These are phyloP conservation scores for Symmetrospora coprosmae DNA, from an alignment of 768 basidiomycete genomes.

Conservation along the genomic window DNA sequence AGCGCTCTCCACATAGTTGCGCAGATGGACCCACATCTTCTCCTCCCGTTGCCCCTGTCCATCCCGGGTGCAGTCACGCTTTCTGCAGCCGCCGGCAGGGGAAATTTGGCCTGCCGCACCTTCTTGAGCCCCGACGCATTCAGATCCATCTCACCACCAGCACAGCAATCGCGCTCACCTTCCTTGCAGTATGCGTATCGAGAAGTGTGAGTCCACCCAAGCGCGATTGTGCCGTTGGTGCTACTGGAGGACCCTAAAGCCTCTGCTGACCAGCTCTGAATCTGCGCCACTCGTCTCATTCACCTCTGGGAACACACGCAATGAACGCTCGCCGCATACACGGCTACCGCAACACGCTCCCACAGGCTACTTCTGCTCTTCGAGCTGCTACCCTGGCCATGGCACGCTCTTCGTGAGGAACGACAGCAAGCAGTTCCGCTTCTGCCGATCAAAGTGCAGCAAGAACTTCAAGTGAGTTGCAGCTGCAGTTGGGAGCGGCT, in stretches of 20 bases:
- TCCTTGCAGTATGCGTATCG: not conserved
- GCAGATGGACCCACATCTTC: too few relatives aligned
- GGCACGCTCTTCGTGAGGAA: slow-evolving; percentile 82
- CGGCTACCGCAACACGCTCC: too few relatives aligned
- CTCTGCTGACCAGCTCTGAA: not conserved
- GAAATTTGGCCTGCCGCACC: not conserved
- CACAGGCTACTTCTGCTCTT: slow-evolving; percentile 80
- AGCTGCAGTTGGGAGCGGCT: too few relatives aligned
- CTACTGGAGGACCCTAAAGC: not conserved
- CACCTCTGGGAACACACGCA: too few relatives aligned
- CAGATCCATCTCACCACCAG: not conserved
- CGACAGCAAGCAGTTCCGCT: slow-evolving; percentile 93
- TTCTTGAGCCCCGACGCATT: not conserved
- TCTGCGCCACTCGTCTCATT: too few relatives aligned
- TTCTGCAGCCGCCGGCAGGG: not conserved
- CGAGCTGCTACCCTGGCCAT: slow-evolving; percentile 89
- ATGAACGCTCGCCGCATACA: too few relatives aligned
- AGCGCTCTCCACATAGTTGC: too few relatives aligned
- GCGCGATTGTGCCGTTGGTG: not conserved
- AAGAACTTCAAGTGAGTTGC: slow-evolving; percentile 89
- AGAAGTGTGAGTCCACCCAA: slow-evolving; percentile 12
- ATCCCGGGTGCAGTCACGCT: too few relatives aligned
- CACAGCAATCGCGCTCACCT: not conserved
- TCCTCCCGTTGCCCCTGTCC: too few relatives aligned
- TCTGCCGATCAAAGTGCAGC: slow-evolving; percentile 98